These are phyloP conservation scores for Phyllosticta ampelicida DNA, from an alignment of 2,329 filamentous ascomycete genomes.

Conservation along the genomic window DNA sequence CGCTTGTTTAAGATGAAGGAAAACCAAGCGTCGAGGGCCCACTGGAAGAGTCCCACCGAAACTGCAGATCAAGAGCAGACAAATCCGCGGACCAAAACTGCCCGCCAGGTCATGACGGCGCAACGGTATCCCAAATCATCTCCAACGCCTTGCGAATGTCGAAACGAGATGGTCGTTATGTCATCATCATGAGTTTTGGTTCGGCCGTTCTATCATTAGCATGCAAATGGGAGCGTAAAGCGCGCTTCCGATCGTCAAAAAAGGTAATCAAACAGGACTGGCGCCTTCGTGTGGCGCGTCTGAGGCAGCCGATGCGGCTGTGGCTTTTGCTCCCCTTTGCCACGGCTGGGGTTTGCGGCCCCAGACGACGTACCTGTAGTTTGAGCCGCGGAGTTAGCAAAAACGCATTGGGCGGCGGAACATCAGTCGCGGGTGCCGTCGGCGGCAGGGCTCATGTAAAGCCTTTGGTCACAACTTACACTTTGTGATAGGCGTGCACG, in stretches of 20 bases:
- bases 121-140: background rate
- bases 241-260: background rate
- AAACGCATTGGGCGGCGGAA: background rate
- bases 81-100: background rate
- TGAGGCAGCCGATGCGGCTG: background rate
- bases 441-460: background rate
- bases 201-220: background rate
- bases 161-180: background rate
- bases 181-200: conserved; percentile 1
- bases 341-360: conserved; percentile 10
- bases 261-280: background rate
- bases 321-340: conserved; percentile 1
- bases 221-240: background rate
- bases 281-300: background rate
- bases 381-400: conserved; percentile 9
- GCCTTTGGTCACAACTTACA: conserved; percentile 22
- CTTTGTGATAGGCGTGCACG: conserved; percentile 33
- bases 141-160: background rate
- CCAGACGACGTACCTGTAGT: conserved; percentile 12
- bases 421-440: background rate
- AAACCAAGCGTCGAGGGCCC: background rate
- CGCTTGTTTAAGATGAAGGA: background rate
- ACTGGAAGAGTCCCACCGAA: background rate
- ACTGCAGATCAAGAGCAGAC: background rate
- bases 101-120: background rate